Evolutionary conservation across 2,329 filamentous ascomycete genomes (phyloP).

Genomic region (Mycosphaerella arachidis): DNA sequence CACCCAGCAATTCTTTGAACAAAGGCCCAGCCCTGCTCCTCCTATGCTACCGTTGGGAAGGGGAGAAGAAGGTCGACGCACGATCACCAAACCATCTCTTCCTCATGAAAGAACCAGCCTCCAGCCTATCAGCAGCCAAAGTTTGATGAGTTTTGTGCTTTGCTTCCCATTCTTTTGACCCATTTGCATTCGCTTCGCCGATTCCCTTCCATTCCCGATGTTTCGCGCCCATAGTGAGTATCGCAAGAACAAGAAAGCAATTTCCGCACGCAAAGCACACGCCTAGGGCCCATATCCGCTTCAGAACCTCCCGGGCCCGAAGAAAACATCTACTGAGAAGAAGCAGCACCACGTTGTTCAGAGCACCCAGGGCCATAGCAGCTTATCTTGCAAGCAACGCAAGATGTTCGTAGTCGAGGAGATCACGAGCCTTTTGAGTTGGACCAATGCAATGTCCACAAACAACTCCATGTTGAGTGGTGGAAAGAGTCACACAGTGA

Average conservation of each 20-base stretch:
- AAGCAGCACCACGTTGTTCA: background rate
- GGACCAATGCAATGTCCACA: constrained; percentile 3
- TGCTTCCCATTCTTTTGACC: background rate
- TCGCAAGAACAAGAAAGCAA: background rate
- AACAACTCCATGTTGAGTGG: background rate
- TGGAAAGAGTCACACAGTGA: constrained; percentile 8
- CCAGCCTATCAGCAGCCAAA: background rate
- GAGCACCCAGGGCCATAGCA: background rate
- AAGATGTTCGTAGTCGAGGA: background rate
- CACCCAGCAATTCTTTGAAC: background rate
- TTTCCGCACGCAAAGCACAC: background rate
- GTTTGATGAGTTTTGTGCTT: background rate
- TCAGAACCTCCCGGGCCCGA: background rate
- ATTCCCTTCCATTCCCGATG: background rate
- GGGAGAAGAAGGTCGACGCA: background rate
- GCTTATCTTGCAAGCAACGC: background rate
- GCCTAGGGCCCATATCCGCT: background rate
- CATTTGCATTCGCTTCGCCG: background rate
- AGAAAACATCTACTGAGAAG: background rate
- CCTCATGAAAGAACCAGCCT: background rate
- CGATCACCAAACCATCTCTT: background rate
- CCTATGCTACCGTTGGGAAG: background rate
- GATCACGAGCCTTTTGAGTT: background rate
- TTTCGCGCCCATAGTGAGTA: background rate
- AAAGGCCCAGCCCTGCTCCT: background rate